Base-by-base conservation (phyloP, 768 basidiomycete species). In the Termitomyces sp. region DNA sequence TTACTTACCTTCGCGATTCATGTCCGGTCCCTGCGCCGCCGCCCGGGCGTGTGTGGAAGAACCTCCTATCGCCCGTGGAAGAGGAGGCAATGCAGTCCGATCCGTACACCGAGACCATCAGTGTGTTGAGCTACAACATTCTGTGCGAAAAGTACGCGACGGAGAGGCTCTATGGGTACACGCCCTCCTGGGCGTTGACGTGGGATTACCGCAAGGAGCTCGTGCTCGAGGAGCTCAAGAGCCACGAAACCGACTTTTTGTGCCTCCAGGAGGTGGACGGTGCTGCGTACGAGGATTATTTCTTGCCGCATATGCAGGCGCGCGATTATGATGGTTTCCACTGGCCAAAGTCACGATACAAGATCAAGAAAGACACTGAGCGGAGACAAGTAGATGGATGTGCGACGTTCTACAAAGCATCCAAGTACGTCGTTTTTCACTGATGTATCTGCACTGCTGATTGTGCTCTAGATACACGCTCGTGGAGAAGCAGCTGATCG, bases 201-300 rank as follows among this genome's bases (percentile, higher is more conserved):
- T 99, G 97, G 97, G 86, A 89, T 49, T 98, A 95, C 70, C 85
- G 97, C 62, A 94, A 92, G 74, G 90, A 92, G 57, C 77, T 90
- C 60, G 94, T 99, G 65, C 71, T 97, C 66, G 83, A 86, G 40
- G 96, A 99, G 76, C 79, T 98, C 53, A 81, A 88, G 72, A 83
- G 84, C 66, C 86, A 91, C 65, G 83, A 90, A 45, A 83, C 92
- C 58, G 97, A 99, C 74, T 88, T 99, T 67, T 72, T 98, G 56
- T 98, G 97, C 72, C 74, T 99, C 61, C 96, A 98, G 72, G 97
- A 99, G 76, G 92, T 98, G 64, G 96, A 96, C 68, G 90, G 86
- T 62, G 87, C 88, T 34, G 91, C 94, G 72, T 99, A 90, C 72
- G 91, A 96, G 75, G 94, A 94, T 49, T 97, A 86, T 74, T 96